phyloP scores from a whole-genome alignment of 441 rosid species.

The Populus tomentosa region DNA sequence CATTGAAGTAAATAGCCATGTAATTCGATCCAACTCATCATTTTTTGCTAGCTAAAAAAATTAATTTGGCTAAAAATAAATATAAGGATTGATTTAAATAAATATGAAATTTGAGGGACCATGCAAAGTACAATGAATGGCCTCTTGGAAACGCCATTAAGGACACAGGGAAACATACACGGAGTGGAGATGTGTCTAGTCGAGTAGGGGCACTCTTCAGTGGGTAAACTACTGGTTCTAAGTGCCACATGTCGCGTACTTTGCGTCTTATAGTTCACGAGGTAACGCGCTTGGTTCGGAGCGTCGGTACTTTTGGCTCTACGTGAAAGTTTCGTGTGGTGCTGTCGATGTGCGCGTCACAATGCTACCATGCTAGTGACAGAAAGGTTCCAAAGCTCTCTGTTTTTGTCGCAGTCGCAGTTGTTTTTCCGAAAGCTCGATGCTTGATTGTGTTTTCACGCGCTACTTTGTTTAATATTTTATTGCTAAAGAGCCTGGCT shows the following conservation, averaged over 20 bases:
- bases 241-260: conserved; percentile 5
- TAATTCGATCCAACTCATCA: too few species aligned
- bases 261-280: not conserved
- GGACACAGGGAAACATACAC: not conserved
- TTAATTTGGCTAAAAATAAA: too few species aligned
- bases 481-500: not conserved
- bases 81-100: too few species aligned
- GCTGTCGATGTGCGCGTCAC: not conserved
- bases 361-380: too few species aligned
- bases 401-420: not conserved
- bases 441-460: not conserved
- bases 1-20: too few species aligned
- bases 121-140: too few species aligned
- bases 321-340: not conserved
- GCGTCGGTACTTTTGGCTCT: not conserved
- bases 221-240: not conserved
- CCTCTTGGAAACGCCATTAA: not conserved
- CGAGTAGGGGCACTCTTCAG: conserved; percentile 4
- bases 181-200: conserved; percentile 6
- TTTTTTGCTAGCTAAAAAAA: too few species aligned
- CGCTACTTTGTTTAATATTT: not conserved
- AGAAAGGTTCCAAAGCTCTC: not conserved
- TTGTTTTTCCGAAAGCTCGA: not conserved
- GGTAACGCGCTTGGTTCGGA: not conserved
- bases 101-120: too few species aligned